These are phyloP conservation scores for Pseudozyma sp. DNA, from an alignment of 1,284 basidiomycete genomes.

Conservation along the genomic window DNA sequence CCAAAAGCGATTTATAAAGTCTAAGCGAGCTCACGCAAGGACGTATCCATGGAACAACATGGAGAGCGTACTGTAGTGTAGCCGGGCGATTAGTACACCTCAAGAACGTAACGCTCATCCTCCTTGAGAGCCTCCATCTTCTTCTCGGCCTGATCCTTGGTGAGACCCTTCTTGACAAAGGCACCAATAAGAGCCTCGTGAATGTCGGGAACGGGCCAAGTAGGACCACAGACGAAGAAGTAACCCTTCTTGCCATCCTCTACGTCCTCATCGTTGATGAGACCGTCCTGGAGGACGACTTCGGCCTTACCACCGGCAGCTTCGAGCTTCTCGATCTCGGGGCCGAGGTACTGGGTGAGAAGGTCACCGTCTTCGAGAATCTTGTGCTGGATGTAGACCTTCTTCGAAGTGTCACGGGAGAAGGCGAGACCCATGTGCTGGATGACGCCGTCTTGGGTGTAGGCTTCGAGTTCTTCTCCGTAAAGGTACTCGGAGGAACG, in stretches of 20 bases:
- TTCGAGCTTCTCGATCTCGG: slow-evolving; percentile 73
- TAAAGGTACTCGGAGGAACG: slow-evolving; percentile 95
- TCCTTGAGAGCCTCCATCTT: slow-evolving; percentile 93
- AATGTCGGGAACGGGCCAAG: slow-evolving; percentile 98
- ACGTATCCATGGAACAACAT: not conserved
- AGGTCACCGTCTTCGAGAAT: slow-evolving; percentile 88
- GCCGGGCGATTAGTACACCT: slow-evolving; percentile 74
- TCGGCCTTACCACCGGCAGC: slow-evolving; percentile 67
- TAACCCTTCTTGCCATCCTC: slow-evolving; percentile 71
- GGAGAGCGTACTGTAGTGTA: not conserved
- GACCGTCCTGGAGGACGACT: slow-evolving; percentile 73
- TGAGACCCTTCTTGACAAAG: slow-evolving; percentile 78
- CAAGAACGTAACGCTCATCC: slow-evolving; percentile 95
- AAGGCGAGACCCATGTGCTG: slow-evolving; percentile 93
- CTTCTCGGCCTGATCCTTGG: slow-evolving; percentile 78
- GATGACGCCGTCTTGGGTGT: slow-evolving; percentile 83
- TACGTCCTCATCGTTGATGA: slow-evolving; percentile 43
- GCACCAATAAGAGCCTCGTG: slow-evolving; percentile 89
- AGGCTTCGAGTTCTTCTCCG: slow-evolving; percentile 81
- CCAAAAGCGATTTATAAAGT: not conserved
- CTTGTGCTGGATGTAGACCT: slow-evolving; percentile 99
- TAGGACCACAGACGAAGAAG: slow-evolving; percentile 97
- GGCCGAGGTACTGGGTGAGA: slow-evolving; percentile 74
- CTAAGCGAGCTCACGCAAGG: not conserved
- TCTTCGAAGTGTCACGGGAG: slow-evolving; percentile 88